phyloP scores from a whole-genome alignment of 352 stramenopile species.

The Phytophthora melonis region DNA sequence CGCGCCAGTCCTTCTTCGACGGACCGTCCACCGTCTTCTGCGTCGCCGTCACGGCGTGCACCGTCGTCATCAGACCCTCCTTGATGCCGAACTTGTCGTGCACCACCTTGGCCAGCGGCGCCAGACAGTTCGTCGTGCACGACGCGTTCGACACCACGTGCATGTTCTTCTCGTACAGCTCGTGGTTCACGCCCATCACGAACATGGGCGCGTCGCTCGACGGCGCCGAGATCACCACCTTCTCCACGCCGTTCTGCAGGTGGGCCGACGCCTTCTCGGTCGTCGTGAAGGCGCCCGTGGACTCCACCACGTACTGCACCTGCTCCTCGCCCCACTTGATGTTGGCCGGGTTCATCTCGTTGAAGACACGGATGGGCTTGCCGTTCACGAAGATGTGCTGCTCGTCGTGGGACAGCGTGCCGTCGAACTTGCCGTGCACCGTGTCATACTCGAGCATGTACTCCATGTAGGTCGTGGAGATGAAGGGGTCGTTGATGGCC shows the following conservation, averaged over 20 bases:
- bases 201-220: slow-evolving; percentile 99
- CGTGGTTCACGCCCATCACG: slow-evolving; percentile 98
- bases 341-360: slow-evolving; percentile 94
- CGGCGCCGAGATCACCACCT: slow-evolving; percentile 98
- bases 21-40: slow-evolving; percentile 98
- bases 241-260: slow-evolving; percentile 94
- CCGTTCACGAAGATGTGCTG: slow-evolving; percentile 93
- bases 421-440: slow-evolving; percentile 92
- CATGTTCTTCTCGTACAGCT: slow-evolving; percentile 94
- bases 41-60: slow-evolving; percentile 98
- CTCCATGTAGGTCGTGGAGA: slow-evolving; percentile 97
- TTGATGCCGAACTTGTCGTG: slow-evolving; percentile 99
- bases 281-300: slow-evolving; percentile 77
- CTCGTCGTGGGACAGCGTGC: slow-evolving; percentile 86
- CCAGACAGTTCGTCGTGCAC: slow-evolving; percentile 99
- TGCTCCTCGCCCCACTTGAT: slow-evolving; percentile 93
- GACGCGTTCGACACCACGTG: slow-evolving; percentile 98
- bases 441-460: slow-evolving; percentile 96
- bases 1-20: slow-evolving; percentile 99
- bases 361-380: slow-evolving; percentile 94
- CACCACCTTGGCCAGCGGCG: slow-evolving; percentile 98
- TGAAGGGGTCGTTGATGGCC: slow-evolving; percentile 96
- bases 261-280: slow-evolving; percentile 94
- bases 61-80: slow-evolving; percentile 99
- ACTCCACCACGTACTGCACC: slow-evolving; percentile 96